A percentile compares a stretch with the other conserved stretches of the same genome.
These are phyloP conservation scores for Collybia nuda DNA, from an alignment of 768 basidiomycete species.

Conservation along the genomic window DNA sequence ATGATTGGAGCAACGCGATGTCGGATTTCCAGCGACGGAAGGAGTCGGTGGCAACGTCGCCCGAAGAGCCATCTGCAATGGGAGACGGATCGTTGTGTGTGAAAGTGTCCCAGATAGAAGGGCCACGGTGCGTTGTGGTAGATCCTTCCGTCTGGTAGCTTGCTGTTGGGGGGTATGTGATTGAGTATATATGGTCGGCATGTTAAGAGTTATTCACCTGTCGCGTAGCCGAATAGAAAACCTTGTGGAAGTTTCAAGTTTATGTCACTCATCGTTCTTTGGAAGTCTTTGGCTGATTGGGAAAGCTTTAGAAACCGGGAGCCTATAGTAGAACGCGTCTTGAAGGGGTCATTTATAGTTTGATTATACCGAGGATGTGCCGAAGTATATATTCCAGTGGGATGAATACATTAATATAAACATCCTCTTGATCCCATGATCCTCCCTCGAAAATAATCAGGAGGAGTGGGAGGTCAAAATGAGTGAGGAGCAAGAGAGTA, in stretches of 20 bases:
- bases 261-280: neutral
- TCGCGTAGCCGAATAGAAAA: slow-evolving; percentile 35
- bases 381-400: too few relatives aligned
- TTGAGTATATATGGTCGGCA: neutral
- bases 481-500: too few relatives aligned
- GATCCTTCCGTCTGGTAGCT: slow-evolving; percentile 78
- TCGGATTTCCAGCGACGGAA: slow-evolving; percentile 68
- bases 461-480: too few relatives aligned
- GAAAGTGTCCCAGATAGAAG: slow-evolving; percentile 77
- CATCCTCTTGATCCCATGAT: too few relatives aligned
- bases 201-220: slow-evolving; percentile 19
- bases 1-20: slow-evolving; percentile 55
- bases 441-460: too few relatives aligned
- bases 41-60: slow-evolving; percentile 70
- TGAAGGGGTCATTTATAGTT: too few relatives aligned
- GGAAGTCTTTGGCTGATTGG: too few relatives aligned
- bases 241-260: slow-evolving; percentile 23
- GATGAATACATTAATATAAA: too few relatives aligned
- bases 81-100: slow-evolving; percentile 46
- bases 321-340: too few relatives aligned
- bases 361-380: too few relatives aligned
- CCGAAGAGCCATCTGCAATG: slow-evolving; percentile 60
- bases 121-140: slow-evolving; percentile 52
- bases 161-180: slow-evolving; percentile 31
- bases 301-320: too few relatives aligned